These are phyloP conservation scores for Diplosphaera chodatii DNA, from an alignment of 139 green algal species.

Conservation along the genomic window DNA sequence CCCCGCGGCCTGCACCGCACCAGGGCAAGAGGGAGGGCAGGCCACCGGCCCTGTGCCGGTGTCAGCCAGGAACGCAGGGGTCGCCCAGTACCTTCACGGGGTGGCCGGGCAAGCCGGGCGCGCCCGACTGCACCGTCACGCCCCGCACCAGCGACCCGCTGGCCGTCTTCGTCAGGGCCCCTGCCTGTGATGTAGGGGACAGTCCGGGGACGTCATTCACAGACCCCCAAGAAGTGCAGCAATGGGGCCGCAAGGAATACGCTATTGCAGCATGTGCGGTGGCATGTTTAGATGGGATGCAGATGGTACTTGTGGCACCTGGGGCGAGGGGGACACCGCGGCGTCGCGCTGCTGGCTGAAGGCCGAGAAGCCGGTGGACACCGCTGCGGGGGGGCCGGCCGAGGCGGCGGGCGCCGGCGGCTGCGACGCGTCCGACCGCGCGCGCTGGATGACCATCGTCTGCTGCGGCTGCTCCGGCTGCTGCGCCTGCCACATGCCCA, in stretches of 20 bases:
- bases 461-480: background rate
- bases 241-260: no score
- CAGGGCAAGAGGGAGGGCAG: no score
- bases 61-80: no score
- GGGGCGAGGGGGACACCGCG: background rate
- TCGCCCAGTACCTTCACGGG: background rate
- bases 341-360: background rate
- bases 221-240: no score
- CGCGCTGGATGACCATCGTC: background rate
- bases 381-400: no score
- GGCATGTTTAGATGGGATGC: no score
- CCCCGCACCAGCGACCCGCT: conserved; percentile 5
- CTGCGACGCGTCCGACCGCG: background rate
- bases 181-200: no score
- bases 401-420: no score
- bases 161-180: background rate
- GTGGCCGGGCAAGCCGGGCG: conserved; percentile 8
- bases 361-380: background rate
- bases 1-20: no score
- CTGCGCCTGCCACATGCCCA: conserved; percentile 1
- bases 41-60: no score
- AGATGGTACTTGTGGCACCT: background rate
- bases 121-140: conserved; percentile 12
- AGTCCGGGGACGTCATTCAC: no score
- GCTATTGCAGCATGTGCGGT: no score